phyloP scores from a whole-genome alignment of 2,329 filamentous ascomycete genomes.

The Beauveria caledonica region DNA sequence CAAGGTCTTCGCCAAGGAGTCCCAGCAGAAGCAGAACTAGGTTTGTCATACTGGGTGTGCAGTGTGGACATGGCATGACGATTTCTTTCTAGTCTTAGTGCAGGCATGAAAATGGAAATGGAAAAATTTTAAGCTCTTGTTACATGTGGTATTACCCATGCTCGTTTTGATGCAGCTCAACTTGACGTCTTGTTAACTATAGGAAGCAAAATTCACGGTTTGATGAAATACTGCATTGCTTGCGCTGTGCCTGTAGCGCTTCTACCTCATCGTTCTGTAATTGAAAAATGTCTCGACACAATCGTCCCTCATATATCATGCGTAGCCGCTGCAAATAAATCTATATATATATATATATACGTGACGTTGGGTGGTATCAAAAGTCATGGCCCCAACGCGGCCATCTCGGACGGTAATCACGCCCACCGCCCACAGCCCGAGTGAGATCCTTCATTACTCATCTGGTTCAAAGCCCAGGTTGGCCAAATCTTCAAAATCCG shows the following conservation, averaged over 20 bases:
- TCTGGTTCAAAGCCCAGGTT: conserved; percentile 24
- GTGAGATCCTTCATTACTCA: conserved; percentile 18
- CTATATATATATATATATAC: neutral
- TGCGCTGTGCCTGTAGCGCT: neutral
- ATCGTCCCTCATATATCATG: neutral
- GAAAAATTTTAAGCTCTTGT: neutral
- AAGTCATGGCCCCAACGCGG: neutral
- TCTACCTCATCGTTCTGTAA: neutral
- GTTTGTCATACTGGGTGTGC: conserved; percentile 30
- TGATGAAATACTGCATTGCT: neutral
- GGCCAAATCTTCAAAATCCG: conserved; percentile 17
- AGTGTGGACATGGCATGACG: conserved; percentile 17
- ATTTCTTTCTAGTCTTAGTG: conserved; percentile 10
- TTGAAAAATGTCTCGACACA: neutral
- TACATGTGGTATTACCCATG: neutral
- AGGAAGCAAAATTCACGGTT: neutral
- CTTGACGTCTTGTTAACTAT: neutral
- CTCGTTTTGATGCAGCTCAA: neutral
- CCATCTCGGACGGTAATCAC: neutral
- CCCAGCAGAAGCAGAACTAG: conserved; percentile 34
- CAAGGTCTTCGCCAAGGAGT: conserved; percentile 70
- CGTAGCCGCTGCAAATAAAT: neutral
- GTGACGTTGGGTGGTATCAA: neutral
- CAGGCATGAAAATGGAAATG: conserved; percentile 6
- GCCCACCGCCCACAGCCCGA: neutral